phyloP scores from a whole-genome alignment of 805 yeast species.

The Cyberlindnera saturnus region DNA sequence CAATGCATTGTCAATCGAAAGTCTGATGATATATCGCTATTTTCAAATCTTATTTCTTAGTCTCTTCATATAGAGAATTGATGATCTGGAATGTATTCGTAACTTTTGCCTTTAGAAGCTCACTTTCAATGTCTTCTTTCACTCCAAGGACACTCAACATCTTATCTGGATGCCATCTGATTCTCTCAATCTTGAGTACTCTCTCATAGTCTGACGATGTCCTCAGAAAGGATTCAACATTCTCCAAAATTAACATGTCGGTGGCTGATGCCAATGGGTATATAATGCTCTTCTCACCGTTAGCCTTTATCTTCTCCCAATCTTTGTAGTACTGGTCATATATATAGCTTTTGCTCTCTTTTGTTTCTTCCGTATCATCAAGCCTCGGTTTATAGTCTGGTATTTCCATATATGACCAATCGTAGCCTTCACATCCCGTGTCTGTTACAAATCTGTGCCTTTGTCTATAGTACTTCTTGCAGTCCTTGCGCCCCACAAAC shows the following conservation, averaged over 20 bases:
- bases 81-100: conserved; percentile 39
- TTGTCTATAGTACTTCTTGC: conserved; percentile 7
- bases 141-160: conserved; percentile 33
- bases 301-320: conserved; percentile 22
- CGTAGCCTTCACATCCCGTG: conserved; percentile 4
- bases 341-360: background rate
- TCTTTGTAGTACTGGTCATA: conserved; percentile 20
- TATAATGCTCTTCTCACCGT: conserved; percentile 14
- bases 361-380: background rate
- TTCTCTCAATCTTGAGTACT: conserved; percentile 41
- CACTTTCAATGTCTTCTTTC: conserved; percentile 3
- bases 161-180: conserved; percentile 70
- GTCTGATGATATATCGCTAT: too few species aligned
- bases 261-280: conserved; percentile 28
- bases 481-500: conserved; percentile 10
- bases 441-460: conserved; percentile 5
- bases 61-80: conserved; percentile 32
- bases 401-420: conserved; percentile 18
- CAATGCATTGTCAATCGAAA: background rate
- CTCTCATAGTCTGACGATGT: conserved; percentile 6
- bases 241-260: conserved; percentile 19
- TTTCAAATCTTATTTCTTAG: too few species aligned
- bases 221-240: conserved; percentile 14
- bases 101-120: conserved; percentile 20
- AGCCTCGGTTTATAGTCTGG: conserved; percentile 9